Base-by-base conservation (phyloP, 2,329 filamentous ascomycete species). In the Fusarium austroafricanum region DNA sequence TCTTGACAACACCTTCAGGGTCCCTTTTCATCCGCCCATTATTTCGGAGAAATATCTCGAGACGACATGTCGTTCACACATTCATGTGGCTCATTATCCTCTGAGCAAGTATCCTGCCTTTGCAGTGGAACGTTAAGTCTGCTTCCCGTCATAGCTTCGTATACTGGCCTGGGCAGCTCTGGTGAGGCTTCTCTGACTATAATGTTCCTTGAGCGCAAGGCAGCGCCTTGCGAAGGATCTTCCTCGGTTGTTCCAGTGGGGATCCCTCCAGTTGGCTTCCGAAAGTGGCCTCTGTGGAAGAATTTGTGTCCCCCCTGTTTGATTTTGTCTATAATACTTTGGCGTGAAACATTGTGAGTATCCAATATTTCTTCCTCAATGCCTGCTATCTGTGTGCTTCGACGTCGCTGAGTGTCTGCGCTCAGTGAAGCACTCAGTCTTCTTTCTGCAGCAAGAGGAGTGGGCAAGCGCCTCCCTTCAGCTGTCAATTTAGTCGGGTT, bases 41-140 rank as follows among this genome's bases (percentile, higher is more conserved):
- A 60, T 21, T 47, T 51, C 8, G 56, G 60, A 31, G 65, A 70
- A n/a, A 20, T 26, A n/a, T 59, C 47, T 31, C 53, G 44, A 33
- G 61, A 56, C 12, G 59, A 63, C 11, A 59, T 43, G 52, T 76
- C 73, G 52, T 78, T 67, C 38, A 71, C 69, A 29, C 75, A 79
- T 9, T 73, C 49, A 43, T 79, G 77, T 17, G 76, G 76, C 35
- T 65, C 63, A 33, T 75, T 66, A 33, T 79, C 78, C 53, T 79
- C 78, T 8, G 77, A 79, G 44, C 78, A 79, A 10, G 67, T 71
- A 15, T 56, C 50, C 11, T 66, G 57, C 39, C 62, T 61, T n/a
- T 61, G 46, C 14, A 53, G 60, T 21, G 45, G 45, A 10, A 40
- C 42, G 1, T 56, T 42, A 17, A 63, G 53, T 28, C 63, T 72